Evolutionary conservation across 208 protist genomes (phyloP), one percentile per base, ranked within the genome.

Genomic region (Kentomonas sorsogonicus): DNA sequence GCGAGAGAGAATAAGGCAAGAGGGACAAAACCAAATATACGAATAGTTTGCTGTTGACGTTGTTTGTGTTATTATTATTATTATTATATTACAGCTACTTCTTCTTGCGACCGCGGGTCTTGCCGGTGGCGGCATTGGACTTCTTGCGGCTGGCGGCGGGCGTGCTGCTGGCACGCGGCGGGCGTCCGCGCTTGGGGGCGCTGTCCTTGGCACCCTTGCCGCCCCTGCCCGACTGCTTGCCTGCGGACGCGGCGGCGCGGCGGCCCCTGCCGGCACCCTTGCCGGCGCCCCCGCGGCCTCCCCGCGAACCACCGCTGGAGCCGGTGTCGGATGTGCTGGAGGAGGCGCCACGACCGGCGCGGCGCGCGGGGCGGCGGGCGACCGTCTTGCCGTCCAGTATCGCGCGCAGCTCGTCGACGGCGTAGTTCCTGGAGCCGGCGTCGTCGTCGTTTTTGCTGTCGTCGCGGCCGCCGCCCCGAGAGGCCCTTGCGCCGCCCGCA

Each of bases 261-360:
- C 5, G 1, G 59, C 48, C 13, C 53, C 64, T 39, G 44, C 46
- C 16, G 40, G 40, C 29, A 31, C 31, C 15, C 18, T 44, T 29
- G 41, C 34, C 16, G 43, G 66, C 41, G 39, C 60, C 27, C 41
- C 52, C 54, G 58, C 43, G 53, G 30, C 55, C 60, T 26, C 56
- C 60, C 0, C 20, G 50, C 16, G 54, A 3, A 38, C 52, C 44
- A 15, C 50, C 34, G 23, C 39, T 50, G 29, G 34, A 38, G 20
- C 53, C n/a, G n/a, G n/a, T n/a, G n/a, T n/a, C n/a, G n/a, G n/a
- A n/a, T n/a, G n/a, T n/a, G n/a, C n/a, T n/a, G n/a, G n/a, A n/a
- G n/a, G n/a, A n/a, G n/a, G n/a, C n/a, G n/a, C n/a, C n/a, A n/a
- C n/a, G n/a, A n/a, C n/a, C n/a, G n/a, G n/a, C n/a, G n/a, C n/a